Percentiles rank a stretch among this genome's conserved stretches.
These are phyloP conservation scores for Globisporangium irregulare DNA, from an alignment of 352 stramenopile species.

Conservation along the genomic window DNA sequence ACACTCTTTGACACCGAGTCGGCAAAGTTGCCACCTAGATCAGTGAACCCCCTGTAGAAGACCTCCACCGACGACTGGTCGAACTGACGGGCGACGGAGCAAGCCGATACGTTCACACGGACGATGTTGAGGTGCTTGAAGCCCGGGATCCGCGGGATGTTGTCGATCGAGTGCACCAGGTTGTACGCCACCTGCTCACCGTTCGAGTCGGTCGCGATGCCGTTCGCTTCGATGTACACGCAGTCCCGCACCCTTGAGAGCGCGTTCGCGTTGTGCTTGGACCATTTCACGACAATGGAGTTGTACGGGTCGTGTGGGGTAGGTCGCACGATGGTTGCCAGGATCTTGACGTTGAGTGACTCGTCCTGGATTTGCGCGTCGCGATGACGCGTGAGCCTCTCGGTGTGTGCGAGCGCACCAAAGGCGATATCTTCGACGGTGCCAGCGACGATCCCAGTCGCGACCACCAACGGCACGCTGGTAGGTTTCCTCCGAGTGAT, in stretches of 20 bases:
- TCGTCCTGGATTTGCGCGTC: background rate
- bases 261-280: constrained; percentile 20
- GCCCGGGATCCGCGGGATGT: constrained; percentile 8
- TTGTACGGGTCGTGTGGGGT: constrained; percentile 33
- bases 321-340: constrained; percentile 29
- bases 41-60: constrained; percentile 2
- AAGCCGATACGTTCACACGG: constrained; percentile 18
- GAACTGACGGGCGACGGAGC: constrained; percentile 7
- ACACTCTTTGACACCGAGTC: too few relatives aligned
- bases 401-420: background rate
- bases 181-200: background rate
- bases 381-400: background rate
- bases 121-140: constrained; percentile 30
- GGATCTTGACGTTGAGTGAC: background rate
- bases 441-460: background rate
- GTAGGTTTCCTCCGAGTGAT: too few relatives aligned
- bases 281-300: constrained; percentile 44
- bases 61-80: constrained; percentile 11
- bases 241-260: constrained; percentile 33
- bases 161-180: constrained; percentile 9
- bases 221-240: constrained; percentile 32
- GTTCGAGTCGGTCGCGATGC: background rate
- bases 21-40: background rate
- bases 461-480: background rate
- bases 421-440: background rate